Base-by-base conservation (phyloP, 2,329 filamentous ascomycete genomes). In the Nemania serpens region DNA sequence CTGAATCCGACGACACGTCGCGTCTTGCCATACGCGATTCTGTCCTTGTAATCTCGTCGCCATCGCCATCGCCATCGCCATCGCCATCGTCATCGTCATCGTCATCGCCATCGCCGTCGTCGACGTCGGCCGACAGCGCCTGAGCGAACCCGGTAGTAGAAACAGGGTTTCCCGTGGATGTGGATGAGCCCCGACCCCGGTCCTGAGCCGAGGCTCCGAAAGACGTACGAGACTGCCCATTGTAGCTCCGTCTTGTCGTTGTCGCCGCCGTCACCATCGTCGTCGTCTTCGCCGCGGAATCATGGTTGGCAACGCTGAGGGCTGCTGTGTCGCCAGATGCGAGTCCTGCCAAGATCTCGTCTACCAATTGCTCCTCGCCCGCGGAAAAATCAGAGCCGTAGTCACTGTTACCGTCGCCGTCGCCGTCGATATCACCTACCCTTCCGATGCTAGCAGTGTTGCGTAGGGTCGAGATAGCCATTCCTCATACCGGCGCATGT, bases 341-440 rank as follows among this genome's bases (percentile, higher is more conserved):
- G 11, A 71, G 22, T 10, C 59, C 49, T 10, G 71, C 61, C 2
- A 75, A 64, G 5, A 75, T 68, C 55, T 66, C 59, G 48, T 70
- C 68, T 22, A 73, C 70, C 18, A 74, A 68, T 43, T 54, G 60
- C 52, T 73, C 72, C 58, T 75, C 73, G 34, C 66, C 73, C 11
- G 60, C 57, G 0, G 71, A 73, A 54, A 75, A 75, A 45, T 75
- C 73, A 7, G 72, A 75, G 5, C 72, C 73, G 55, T 74, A 74
- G 55, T 74, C 71, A 51, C 70, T 73, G 18, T 72, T 67, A 41
- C 42, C 59, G 37, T 74, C 71, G 52, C 70, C 73, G 18, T 73
- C 68, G 43, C 42, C 59, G 37, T 61, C 52, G 34, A 56, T 48
- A 41, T 61, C 48, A n/a, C 12, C 55, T 13, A 18, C 25, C 20